These are phyloP conservation scores for Pythium rhizo-oryzae DNA, from an alignment of 352 stramenopile genomes.

Conservation along the genomic window DNA sequence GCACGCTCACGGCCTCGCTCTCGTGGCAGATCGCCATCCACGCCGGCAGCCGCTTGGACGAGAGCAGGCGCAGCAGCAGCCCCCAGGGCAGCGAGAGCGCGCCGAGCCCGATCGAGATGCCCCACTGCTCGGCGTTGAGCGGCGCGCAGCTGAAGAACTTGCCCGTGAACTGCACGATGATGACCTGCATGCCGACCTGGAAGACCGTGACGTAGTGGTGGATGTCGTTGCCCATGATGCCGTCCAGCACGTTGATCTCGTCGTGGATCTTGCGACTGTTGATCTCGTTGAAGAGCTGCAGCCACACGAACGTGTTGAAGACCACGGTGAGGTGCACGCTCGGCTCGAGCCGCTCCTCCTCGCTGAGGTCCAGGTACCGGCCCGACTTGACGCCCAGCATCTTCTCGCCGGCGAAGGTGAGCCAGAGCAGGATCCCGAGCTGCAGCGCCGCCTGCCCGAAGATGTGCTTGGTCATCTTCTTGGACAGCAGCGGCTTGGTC, in stretches of 20 bases:
- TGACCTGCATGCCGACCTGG: constrained; percentile 92
- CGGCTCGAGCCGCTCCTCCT: constrained; percentile 47
- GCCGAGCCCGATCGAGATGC: constrained; percentile 56
- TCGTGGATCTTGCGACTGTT: constrained; percentile 86
- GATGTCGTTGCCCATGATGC: constrained; percentile 90
- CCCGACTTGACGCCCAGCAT: constrained; percentile 53
- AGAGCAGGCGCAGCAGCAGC: constrained; percentile 51
- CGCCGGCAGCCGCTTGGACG: constrained; percentile 42
- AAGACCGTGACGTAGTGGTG: constrained; percentile 92
- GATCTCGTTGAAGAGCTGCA: constrained; percentile 93
- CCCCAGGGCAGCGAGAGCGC: constrained; percentile 52
- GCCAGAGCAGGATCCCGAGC: constrained; percentile 61
- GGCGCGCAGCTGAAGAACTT: constrained; percentile 65
- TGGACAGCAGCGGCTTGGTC: constrained; percentile 93
- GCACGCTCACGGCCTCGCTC: constrained; percentile 37
- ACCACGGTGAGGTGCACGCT: constrained; percentile 95
- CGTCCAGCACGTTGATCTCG: constrained; percentile 93
- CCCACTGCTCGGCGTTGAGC: constrained; percentile 52
- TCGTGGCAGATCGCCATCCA: constrained; percentile 69
- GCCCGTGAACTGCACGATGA: constrained; percentile 96
- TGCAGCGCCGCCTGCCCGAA: constrained; percentile 92
- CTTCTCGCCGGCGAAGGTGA: constrained; percentile 77
- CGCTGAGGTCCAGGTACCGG: constrained; percentile 38
- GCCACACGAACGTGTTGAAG: constrained; percentile 98
- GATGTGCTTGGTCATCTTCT: constrained; percentile 97